phyloP scores from a whole-genome alignment of 2,329 filamentous ascomycete genomes.

The Nemania sp. region DNA sequence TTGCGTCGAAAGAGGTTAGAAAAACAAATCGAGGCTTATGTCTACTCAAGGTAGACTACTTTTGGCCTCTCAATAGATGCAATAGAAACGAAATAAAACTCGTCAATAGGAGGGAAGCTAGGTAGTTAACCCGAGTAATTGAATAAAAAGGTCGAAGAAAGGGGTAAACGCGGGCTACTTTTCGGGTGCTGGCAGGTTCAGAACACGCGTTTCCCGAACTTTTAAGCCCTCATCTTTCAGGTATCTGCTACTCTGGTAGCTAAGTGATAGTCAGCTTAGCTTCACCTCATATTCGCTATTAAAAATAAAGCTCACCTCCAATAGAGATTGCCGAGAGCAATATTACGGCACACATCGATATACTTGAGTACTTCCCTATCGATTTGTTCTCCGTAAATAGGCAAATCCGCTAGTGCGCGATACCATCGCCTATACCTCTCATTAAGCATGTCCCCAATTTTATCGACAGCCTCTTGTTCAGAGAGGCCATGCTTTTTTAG shows the following conservation, averaged over 20 bases:
- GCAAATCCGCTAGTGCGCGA: conserved; percentile 41
- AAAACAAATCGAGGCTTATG: too few species aligned
- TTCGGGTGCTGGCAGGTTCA: too few species aligned
- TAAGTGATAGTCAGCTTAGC: background rate
- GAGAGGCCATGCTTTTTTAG: conserved; percentile 38
- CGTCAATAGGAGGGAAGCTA: too few species aligned
- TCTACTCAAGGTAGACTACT: too few species aligned
- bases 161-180: too few species aligned
- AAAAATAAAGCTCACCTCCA: conserved; percentile 46
- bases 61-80: too few species aligned
- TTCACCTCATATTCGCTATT: background rate
- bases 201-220: conserved; percentile 21
- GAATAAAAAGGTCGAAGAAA: too few species aligned
- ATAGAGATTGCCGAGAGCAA: conserved; percentile 44
- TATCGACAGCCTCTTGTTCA: conserved; percentile 44
- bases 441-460: conserved; percentile 41
- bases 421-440: conserved; percentile 46
- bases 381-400: conserved; percentile 43
- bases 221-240: conserved; percentile 25
- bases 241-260: conserved; percentile 33
- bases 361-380: conserved; percentile 44
- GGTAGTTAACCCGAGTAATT: too few species aligned
- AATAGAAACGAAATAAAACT: too few species aligned
- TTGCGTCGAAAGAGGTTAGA: too few species aligned
- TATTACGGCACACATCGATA: conserved; percentile 40